Base-by-base conservation (phyloP, 768 basidiomycete genomes). In the Calocybe indica region DNA sequence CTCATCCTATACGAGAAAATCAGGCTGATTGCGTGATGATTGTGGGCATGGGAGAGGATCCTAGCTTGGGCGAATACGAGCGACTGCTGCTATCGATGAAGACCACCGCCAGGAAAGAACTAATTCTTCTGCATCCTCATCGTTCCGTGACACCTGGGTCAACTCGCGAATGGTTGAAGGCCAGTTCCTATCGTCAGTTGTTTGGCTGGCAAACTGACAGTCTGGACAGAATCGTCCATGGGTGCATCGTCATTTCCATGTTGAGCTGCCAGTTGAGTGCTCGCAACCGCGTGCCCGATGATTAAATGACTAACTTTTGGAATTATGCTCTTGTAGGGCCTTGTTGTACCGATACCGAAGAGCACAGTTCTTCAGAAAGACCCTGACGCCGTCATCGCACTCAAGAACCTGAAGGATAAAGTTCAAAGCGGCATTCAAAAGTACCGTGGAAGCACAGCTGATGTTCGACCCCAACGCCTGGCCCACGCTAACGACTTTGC, bases 81-180 rank as follows among this genome's bases (percentile, higher is more conserved):
- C 81, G 94, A 45, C 71, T 98, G 3, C 68, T 99, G 14, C 73
- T 97, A 37, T 93, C 93, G 1, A 88, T 93, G 76, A 98, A 98
- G 71, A 97, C 95, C 0, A 98, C 95, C 0, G 96, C 95, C n/a
- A 73, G 96, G 46, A 98, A 98, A 66, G 96, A 99, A 62, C 79
- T 99, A 28, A 85, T 99, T 5, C 73, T 99, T 5, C 73, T 99
- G 7, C 96, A 99, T 58, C 85, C 93, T 2, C 91, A 96, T 60
- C 83, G 93, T 35, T 84, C 83, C 14, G 90, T 98, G 3, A 70
- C 78, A 7, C 85, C 93, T 3, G 95, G 95, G 2, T 93, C 89
- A 7, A 99, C 96, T 34, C 79, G 95, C 37, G 88, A 89, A 63
- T 99, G 96, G 95, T 74, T 99, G 44, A 92, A 92, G 77, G 92